A percentile compares a stretch with the other conserved stretches of the same genome.
Evolutionary conservation across 805 yeast genomes (phyloP).

Genomic region (Lipomyces yamadae): DNA sequence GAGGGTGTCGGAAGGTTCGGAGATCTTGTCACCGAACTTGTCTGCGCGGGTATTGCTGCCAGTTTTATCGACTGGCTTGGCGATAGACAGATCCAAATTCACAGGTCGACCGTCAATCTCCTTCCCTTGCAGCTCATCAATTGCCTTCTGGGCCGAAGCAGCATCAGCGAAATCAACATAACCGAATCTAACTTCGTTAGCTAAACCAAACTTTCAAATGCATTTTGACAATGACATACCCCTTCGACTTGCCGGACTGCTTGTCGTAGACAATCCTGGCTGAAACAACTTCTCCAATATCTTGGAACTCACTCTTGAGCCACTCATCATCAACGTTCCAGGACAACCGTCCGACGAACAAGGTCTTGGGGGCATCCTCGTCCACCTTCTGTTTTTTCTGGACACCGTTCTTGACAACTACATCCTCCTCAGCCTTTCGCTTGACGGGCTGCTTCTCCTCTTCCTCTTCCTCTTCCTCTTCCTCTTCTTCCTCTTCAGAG

Average conservation of each 20-base stretch:
- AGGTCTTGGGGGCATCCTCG: constrained; percentile 60
- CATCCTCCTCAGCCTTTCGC: constrained; percentile 53
- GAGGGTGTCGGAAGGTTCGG: constrained; percentile 92
- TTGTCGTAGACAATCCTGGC: constrained; percentile 96
- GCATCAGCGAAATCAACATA: constrained; percentile 90
- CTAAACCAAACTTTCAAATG: neutral
- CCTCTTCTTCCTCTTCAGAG: constrained; percentile 45
- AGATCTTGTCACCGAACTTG: constrained; percentile 86
- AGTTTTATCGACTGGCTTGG: constrained; percentile 66
- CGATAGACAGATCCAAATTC: constrained; percentile 88
- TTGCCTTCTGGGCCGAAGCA: constrained; percentile 82
- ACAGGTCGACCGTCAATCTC: constrained; percentile 98
- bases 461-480: constrained; percentile 47
- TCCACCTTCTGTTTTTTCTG: constrained; percentile 59
- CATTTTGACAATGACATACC: constrained; percentile 55
- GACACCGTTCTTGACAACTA: constrained; percentile 50
- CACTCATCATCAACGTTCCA: constrained; percentile 97
- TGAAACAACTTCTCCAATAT: constrained; percentile 74
- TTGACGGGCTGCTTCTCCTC: constrained; percentile 40
- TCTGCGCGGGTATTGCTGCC: constrained; percentile 77
- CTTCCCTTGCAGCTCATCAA: constrained; percentile 82
- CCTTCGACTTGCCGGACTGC: constrained; percentile 90
- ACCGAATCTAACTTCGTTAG: constrained; percentile 40
- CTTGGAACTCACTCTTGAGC: constrained; percentile 86
- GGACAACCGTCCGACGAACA: constrained; percentile 95